Conservation (phyloP, 2,329 filamentous ascomycete genomes). For the Cyphellophora europaea region DNA sequence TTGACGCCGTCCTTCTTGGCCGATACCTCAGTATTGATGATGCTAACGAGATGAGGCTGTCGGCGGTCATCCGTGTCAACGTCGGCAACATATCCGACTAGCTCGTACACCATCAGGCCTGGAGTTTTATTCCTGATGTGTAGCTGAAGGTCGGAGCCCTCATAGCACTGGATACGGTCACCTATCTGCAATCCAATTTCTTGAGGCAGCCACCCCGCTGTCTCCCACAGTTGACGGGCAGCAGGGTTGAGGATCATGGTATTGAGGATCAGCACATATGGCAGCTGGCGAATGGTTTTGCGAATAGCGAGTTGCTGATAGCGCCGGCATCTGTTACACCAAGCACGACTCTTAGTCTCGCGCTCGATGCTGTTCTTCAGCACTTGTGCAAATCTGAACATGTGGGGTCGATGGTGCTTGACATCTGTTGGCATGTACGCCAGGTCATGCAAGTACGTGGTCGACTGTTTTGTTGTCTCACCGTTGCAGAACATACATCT, state of each 20-base stretch:
- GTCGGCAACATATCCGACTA: conserved; percentile 82
- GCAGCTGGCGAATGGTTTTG: conserved; percentile 73
- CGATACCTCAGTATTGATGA: conserved; percentile 64
- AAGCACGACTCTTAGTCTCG: conserved; percentile 80
- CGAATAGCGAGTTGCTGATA: conserved; percentile 82
- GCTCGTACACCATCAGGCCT: conserved; percentile 78
- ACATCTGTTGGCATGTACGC: conserved; percentile 52
- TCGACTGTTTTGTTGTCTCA: conserved; percentile 71
- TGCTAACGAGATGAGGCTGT: conserved; percentile 82
- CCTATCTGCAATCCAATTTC: conserved; percentile 90
- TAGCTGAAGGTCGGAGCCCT: conserved; percentile 77
- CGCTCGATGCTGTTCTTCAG: conserved; percentile 88
- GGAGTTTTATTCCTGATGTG: conserved; percentile 72
- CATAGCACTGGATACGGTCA: conserved; percentile 86
- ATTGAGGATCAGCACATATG: conserved; percentile 81
- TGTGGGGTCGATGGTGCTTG: conserved; percentile 43
- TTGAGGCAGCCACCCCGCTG: conserved; percentile 81
- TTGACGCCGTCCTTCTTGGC: conserved; percentile 51
- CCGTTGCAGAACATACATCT: conserved; percentile 79
- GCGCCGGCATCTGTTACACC: conserved; percentile 82
- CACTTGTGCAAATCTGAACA: conserved; percentile 69
- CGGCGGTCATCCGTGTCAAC: conserved; percentile 79
- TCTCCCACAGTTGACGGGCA: conserved; percentile 69
- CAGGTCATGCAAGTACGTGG: conserved; percentile 75
- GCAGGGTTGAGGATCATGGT: conserved; percentile 64